These are phyloP conservation scores for Saccharomycopsis sp. DNA, from an alignment of 805 yeast species.

Conservation along the genomic window DNA sequence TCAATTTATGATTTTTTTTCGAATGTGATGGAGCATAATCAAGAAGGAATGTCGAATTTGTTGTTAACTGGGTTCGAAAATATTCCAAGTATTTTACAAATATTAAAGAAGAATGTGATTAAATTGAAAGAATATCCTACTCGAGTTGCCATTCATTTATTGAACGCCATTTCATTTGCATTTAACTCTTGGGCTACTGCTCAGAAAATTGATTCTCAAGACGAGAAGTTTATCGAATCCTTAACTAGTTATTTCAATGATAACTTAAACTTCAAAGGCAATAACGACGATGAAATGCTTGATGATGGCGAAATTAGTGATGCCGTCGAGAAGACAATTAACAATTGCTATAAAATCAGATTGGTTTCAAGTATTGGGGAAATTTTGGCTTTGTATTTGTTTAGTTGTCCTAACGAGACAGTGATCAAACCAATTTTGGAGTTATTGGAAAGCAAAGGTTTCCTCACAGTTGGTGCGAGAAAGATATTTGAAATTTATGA, in stretches of 20 bases:
- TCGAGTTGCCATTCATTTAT: conserved; percentile 55
- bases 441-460: conserved; percentile 33
- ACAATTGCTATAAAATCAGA: conserved; percentile 47
- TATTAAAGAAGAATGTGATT: conserved; percentile 49
- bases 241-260: conserved; percentile 26
- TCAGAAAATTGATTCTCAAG: conserved; percentile 43
- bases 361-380: conserved; percentile 65
- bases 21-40: conserved; percentile 61
- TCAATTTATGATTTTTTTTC: conserved; percentile 58
- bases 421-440: conserved; percentile 38
- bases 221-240: conserved; percentile 31
- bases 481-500: conserved; percentile 39
- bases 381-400: conserved; percentile 64
- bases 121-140: conserved; percentile 51
- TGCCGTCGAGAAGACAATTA: conserved; percentile 24
- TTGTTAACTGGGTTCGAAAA: conserved; percentile 53
- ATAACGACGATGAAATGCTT: conserved; percentile 15
- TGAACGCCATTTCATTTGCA: conserved; percentile 69
- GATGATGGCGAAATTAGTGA: conserved; percentile 14
- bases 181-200: conserved; percentile 72
- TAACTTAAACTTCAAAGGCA: conserved; percentile 10
- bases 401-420: conserved; percentile 42
- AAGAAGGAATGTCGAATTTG: conserved; percentile 69
- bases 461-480: conserved; percentile 26
- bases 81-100: conserved; percentile 37